A percentile compares a stretch with the other conserved stretches of the same genome.
phyloP scores from a whole-genome alignment of 441 rosid species.

The Oxalis stricta region DNA sequence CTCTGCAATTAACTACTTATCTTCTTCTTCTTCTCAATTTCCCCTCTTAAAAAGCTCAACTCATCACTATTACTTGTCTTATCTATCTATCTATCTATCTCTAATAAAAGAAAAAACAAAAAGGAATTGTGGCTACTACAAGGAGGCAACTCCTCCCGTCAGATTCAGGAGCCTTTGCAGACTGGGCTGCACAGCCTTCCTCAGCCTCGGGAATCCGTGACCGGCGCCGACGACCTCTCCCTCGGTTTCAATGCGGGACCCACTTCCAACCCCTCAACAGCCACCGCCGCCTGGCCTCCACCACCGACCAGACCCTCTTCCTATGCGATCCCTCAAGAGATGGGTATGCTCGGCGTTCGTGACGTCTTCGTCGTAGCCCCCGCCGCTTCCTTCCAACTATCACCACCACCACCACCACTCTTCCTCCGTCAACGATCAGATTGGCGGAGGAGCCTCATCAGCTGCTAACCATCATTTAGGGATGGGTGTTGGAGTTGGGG shows the following conservation, averaged over 20 bases:
- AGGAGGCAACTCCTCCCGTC: slow-evolving; percentile 62
- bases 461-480: slow-evolving; percentile 49
- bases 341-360: slow-evolving; percentile 68
- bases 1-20: too few species aligned
- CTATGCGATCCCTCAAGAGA: slow-evolving; percentile 45
- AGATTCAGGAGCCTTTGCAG: slow-evolving; percentile 86
- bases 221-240: slow-evolving; percentile 79
- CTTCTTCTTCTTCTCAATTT: too few species aligned
- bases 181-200: slow-evolving; percentile 73
- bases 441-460: too few species aligned
- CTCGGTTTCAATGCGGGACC: slow-evolving; percentile 93
- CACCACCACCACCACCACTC: slow-evolving; percentile 42
- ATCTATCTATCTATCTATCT: too few species aligned
- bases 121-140: slow-evolving; percentile 89
- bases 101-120: too few species aligned
- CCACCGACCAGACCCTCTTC: slow-evolving; percentile 23
- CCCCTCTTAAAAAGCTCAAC: too few species aligned
- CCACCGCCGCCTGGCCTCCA: slow-evolving; percentile 32
- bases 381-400: slow-evolving; percentile 33
- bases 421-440: too few species aligned
- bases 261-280: slow-evolving; percentile 20
- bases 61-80: too few species aligned
- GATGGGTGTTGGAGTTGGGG: slow-evolving; percentile 64
- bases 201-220: slow-evolving; percentile 39
- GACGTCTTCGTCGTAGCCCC: slow-evolving; percentile 78